These are phyloP conservation scores for Leishmania braziliensis DNA, from an alignment of 208 protist species.

Conservation along the genomic window DNA sequence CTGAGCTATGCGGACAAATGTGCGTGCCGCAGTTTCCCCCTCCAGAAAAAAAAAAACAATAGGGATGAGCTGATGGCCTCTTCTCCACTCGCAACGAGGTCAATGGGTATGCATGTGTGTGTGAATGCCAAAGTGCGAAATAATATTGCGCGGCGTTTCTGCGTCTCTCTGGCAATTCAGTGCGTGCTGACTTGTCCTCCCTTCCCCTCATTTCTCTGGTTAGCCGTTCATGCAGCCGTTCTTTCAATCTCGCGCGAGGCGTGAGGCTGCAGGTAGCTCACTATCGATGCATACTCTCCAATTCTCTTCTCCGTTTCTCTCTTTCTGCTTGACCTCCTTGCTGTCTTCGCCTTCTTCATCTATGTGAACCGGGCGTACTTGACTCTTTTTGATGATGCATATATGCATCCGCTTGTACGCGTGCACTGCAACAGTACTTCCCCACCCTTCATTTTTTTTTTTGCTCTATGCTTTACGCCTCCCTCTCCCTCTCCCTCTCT, in stretches of 20 bases:
- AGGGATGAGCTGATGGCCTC: not conserved
- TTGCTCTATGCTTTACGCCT: not conserved
- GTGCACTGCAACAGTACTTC: not conserved
- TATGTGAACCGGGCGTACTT: not conserved
- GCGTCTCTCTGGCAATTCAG: not conserved
- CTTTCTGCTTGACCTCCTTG: conserved; percentile 1
- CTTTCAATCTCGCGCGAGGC: not conserved
- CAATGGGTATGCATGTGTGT: not conserved
- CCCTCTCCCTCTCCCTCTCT: not conserved
- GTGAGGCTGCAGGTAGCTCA: not conserved
- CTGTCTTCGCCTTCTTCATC: not conserved
- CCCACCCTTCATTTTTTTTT: not conserved
- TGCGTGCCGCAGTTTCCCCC: not conserved
- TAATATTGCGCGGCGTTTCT: not conserved
- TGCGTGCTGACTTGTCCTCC: not conserved
- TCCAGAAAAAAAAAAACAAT: too few species aligned
- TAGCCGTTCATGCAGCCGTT: not conserved
- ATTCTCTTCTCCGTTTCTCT: conserved; percentile 10
- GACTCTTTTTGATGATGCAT: not conserved
- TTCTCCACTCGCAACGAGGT: not conserved
- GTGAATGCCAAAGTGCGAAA: not conserved
- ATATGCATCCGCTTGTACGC: not conserved
- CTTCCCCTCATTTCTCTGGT: not conserved
- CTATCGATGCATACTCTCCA: not conserved
- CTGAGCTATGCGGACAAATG: not conserved